phyloP scores from a whole-genome alignment of 2,329 filamentous ascomycete genomes.

The Paecilomyces dactylethromorphus region DNA sequence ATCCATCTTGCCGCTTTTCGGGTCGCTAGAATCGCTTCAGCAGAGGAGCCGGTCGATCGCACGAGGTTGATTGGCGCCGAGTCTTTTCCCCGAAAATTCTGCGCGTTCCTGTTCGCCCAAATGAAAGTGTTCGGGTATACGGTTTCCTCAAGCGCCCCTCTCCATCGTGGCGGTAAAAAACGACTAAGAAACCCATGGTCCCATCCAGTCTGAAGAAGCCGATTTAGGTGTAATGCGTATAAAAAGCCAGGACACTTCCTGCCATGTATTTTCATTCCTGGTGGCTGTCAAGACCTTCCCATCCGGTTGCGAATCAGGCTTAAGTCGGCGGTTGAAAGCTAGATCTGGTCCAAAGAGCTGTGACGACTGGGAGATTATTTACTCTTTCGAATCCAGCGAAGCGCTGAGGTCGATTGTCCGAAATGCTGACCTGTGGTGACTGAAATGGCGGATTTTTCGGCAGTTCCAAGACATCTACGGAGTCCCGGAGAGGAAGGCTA shows the following conservation, averaged over 20 bases:
- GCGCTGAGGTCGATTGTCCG: neutral
- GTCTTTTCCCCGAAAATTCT: neutral
- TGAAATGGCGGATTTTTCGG: constrained; percentile 1
- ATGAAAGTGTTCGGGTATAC: neutral
- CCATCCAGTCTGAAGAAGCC: neutral
- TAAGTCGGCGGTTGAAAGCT: neutral
- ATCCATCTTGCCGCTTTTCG: neutral
- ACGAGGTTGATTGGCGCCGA: neutral
- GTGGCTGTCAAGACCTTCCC: neutral
- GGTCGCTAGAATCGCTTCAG: too few relatives aligned
- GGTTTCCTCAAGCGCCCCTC: neutral
- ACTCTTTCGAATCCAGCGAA: neutral
- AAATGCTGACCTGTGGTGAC: neutral
- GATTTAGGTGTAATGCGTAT: neutral
- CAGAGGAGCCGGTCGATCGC: neutral
- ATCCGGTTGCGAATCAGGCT: neutral
- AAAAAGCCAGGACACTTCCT: neutral
- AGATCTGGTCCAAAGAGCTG: neutral
- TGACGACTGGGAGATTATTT: too few relatives aligned
- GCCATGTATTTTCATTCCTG: neutral
- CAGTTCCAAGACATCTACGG: constrained; percentile 26
- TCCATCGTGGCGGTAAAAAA: neutral
- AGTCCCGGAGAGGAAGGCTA: constrained; percentile 38
- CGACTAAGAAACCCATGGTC: neutral
- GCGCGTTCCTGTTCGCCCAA: neutral